Evolutionary conservation across 2,329 filamentous ascomycete genomes (phyloP).

Genomic region (Catunica adiposa): DNA sequence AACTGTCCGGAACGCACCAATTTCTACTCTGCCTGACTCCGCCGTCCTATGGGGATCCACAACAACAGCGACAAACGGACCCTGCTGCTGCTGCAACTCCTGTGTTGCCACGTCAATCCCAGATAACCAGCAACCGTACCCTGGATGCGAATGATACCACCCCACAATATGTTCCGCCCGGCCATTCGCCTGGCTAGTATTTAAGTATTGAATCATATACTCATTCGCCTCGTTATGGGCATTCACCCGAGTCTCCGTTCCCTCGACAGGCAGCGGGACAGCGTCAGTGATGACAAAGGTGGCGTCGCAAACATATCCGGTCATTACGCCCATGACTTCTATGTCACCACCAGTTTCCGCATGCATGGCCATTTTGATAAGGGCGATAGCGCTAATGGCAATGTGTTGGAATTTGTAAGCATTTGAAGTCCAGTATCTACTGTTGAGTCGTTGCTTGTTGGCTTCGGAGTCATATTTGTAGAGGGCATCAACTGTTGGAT

Average conservation of each 20-base stretch:
- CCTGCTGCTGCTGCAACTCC: conserved; percentile 61
- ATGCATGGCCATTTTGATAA: conserved; percentile 99
- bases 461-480: conserved; percentile 55
- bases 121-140: conserved; percentile 94
- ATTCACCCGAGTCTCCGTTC: conserved; percentile 96
- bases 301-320: conserved; percentile 75
- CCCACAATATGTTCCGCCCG: conserved; percentile 83
- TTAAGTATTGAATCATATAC: conserved; percentile 80
- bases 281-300: conserved; percentile 87
- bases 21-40: conserved; percentile 87
- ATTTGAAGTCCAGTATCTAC: conserved; percentile 61
- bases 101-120: conserved; percentile 92
- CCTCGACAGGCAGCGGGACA: conserved; percentile 85
- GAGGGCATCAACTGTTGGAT: conserved; percentile 75
- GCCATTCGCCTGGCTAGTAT: conserved; percentile 56
- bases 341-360: conserved; percentile 83
- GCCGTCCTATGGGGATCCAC: conserved; percentile 94
- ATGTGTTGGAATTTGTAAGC: conserved; percentile 84
- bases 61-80: conserved; percentile 89
- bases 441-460: conserved; percentile 41
- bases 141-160: conserved; percentile 96
- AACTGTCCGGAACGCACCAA: conserved; percentile 88
- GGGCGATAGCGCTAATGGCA: conserved; percentile 79
- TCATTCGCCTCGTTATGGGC: conserved; percentile 92
- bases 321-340: conserved; percentile 97